Percentiles rank a stretch among this genome's conserved stretches.
Evolutionary conservation across 768 basidiomycete species (phyloP).

Genomic region (Tubosaeta sp.): DNA sequence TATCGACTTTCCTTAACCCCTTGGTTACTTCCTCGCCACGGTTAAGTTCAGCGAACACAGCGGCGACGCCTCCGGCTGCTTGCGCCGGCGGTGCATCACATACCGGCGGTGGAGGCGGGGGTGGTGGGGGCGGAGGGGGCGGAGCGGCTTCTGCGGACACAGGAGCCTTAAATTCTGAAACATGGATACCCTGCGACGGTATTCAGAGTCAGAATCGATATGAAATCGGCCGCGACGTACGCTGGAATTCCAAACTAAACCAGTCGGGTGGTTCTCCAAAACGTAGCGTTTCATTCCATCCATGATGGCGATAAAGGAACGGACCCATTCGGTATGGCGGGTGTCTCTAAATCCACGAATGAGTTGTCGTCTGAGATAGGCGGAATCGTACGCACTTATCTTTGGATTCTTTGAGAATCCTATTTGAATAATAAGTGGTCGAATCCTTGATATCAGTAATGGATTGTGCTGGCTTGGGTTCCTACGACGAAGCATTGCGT

Average conservation of each 20-base stretch:
- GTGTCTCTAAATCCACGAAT: constrained; percentile 55
- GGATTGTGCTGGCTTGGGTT: constrained; percentile 77
- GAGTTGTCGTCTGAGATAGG: constrained; percentile 1
- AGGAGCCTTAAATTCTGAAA: constrained; percentile 49
- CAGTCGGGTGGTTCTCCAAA: constrained; percentile 80
- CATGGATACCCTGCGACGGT: constrained; percentile 48
- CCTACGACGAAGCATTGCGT: constrained; percentile 24
- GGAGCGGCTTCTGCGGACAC: constrained; percentile 25
- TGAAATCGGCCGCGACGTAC: constrained; percentile 35
- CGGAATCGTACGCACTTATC: constrained; percentile 62
- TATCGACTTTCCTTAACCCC: constrained; percentile 88
- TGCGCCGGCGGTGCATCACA: constrained; percentile 39
- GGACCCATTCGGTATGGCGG: constrained; percentile 87
- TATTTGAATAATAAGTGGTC: constrained; percentile 83
- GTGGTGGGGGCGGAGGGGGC: constrained; percentile 51
- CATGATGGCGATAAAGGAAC: constrained; percentile 60
- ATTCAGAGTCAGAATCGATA: neutral
- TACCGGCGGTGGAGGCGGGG: constrained; percentile 54
- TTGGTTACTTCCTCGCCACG: constrained; percentile 87
- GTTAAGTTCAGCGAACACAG: constrained; percentile 89
- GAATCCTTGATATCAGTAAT: constrained; percentile 84
- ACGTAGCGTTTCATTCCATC: constrained; percentile 82
- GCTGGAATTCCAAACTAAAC: constrained; percentile 84
- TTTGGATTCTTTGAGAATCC: constrained; percentile 88
- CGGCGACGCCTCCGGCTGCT: constrained; percentile 54